A percentile compares a stretch with the other conserved stretches of the same genome.
Conservation (phyloP, 805 yeast genomes). For the Ogataea neopini region DNA sequence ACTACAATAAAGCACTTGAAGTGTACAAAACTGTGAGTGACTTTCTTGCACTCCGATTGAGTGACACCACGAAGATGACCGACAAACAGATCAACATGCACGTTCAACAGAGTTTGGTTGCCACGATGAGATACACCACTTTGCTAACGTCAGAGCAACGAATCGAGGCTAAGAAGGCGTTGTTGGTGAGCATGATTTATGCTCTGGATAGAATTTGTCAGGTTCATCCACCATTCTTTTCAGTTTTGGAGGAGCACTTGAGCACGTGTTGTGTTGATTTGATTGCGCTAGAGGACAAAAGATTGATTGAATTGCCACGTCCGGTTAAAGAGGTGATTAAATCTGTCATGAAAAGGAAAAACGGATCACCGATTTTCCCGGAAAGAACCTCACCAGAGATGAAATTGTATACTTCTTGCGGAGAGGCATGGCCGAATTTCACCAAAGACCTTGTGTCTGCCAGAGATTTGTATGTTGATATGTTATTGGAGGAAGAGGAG, state of each 20-base stretch:
- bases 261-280: slow-evolving; percentile 17
- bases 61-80: slow-evolving; percentile 9
- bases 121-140: slow-evolving; percentile 26
- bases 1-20: slow-evolving; percentile 29
- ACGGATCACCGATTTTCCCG: slow-evolving; percentile 24
- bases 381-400: slow-evolving; percentile 26
- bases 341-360: slow-evolving; percentile 19
- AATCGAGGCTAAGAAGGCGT: slow-evolving; percentile 23
- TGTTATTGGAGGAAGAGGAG: slow-evolving; percentile 28
- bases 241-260: slow-evolving; percentile 20
- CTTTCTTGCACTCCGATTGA: slow-evolving; percentile 7
- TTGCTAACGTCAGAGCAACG: slow-evolving; percentile 24
- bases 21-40: slow-evolving; percentile 28
- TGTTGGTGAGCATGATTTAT: slow-evolving; percentile 24
- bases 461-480: slow-evolving; percentile 28
- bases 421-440: slow-evolving; percentile 33
- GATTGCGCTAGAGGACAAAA: slow-evolving; percentile 8
- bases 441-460: slow-evolving; percentile 26
- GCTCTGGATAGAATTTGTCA: slow-evolving; percentile 29
- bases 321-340: slow-evolving; percentile 13
- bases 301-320: slow-evolving; percentile 5
- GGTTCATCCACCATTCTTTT: slow-evolving; percentile 29
- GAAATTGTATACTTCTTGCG: slow-evolving; percentile 21
- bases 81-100: slow-evolving; percentile 14
- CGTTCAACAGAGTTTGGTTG: slow-evolving; percentile 26